Evolutionary conservation across 1,284 basidiomycete genomes (phyloP).

Genomic region (Sanghuangporus sanghuang): DNA sequence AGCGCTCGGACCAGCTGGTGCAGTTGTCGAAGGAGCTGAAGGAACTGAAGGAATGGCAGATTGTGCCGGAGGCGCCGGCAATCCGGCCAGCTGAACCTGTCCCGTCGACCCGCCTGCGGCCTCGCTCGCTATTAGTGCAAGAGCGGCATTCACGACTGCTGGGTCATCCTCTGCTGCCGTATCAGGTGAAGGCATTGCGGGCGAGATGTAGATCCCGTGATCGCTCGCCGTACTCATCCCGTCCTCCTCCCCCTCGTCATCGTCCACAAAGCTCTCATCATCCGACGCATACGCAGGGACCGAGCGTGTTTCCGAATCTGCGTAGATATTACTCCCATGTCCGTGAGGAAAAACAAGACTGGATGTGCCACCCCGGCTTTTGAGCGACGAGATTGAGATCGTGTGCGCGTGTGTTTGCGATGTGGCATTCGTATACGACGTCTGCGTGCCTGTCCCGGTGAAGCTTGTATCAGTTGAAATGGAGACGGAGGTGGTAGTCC

Average conservation of each 20-base stretch:
- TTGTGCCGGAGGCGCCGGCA: neutral
- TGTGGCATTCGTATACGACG: neutral
- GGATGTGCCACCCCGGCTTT: neutral
- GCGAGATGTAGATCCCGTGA: conserved; percentile 16
- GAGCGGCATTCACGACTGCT: conserved; percentile 8
- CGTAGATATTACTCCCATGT: neutral
- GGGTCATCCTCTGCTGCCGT: conserved; percentile 8
- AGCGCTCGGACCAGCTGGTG: neutral
- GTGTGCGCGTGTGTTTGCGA: neutral
- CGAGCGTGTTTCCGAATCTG: conserved; percentile 1
- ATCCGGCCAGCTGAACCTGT: neutral
- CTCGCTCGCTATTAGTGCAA: conserved; percentile 6
- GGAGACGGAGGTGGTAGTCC: neutral
- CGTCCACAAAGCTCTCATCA: neutral
- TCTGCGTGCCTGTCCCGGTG: neutral
- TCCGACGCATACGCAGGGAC: conserved; percentile 1
- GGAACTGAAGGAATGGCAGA: neutral
- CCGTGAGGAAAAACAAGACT: neutral
- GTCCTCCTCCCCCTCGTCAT: conserved; percentile 5
- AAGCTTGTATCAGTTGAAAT: neutral
- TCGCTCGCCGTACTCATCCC: conserved; percentile 4
- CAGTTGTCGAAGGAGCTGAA: neutral
- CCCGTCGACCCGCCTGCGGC: neutral
- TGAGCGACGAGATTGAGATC: conserved; percentile 14
- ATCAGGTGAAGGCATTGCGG: conserved; percentile 6